A percentile compares a stretch with the other conserved stretches of the same genome.
Conservation (phyloP, 805 yeast species). For the Saccharomyces jurei region DNA sequence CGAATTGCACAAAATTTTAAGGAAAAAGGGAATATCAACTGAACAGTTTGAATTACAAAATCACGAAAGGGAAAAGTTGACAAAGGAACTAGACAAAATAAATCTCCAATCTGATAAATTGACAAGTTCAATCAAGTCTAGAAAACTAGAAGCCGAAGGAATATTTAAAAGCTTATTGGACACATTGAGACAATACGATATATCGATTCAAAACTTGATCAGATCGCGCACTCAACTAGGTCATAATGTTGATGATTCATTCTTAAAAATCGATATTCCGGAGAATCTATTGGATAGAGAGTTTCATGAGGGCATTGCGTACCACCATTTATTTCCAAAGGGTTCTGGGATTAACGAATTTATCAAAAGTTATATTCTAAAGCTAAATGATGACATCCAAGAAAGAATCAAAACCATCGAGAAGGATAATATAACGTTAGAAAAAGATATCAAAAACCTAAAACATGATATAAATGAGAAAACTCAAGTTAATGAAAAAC, state of each 20-base stretch:
- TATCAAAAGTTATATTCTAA: conserved; percentile 25
- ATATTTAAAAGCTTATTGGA: conserved; percentile 45
- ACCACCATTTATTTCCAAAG: neutral
- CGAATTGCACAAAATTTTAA: conserved; percentile 37
- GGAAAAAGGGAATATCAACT: conserved; percentile 50
- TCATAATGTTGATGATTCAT: conserved; percentile 18
- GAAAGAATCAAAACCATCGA: conserved; percentile 16
- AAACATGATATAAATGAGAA: conserved; percentile 50
- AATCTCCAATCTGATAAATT: conserved; percentile 39
- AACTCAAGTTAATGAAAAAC: conserved; percentile 46
- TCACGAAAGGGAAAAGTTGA: conserved; percentile 50
- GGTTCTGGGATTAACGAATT: conserved; percentile 15
- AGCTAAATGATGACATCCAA: conserved; percentile 31
- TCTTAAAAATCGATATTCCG: conserved; percentile 34
- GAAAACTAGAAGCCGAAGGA: conserved; percentile 42
- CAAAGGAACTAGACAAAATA: conserved; percentile 44
- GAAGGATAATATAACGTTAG: conserved; percentile 28
- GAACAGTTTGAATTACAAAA: conserved; percentile 56
- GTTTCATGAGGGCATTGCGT: neutral
- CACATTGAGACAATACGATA: conserved; percentile 49
- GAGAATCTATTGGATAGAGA: conserved; percentile 11
- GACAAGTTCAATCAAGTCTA: conserved; percentile 39
- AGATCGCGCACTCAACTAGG: conserved; percentile 15
- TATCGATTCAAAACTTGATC: conserved; percentile 36
- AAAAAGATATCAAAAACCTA: conserved; percentile 50